These are phyloP conservation scores for Maudiozyma bulderi DNA, from an alignment of 805 yeast species.

Conservation along the genomic window DNA sequence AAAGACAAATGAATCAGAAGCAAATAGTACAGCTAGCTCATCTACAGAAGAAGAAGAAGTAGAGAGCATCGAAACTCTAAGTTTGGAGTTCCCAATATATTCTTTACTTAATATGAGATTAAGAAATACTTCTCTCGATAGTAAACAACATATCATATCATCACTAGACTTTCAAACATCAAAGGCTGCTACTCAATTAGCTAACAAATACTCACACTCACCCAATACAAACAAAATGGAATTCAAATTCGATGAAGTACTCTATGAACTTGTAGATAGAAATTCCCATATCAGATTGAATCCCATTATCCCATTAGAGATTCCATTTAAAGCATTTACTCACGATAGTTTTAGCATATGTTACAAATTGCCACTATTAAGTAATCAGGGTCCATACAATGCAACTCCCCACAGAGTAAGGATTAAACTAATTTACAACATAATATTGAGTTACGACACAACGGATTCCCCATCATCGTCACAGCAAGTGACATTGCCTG, in stretches of 20 bases:
- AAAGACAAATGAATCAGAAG: not conserved
- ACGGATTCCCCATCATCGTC: not conserved
- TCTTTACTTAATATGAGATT: conserved; percentile 26
- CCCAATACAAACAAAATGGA: not conserved
- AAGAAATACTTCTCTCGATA: conserved; percentile 17
- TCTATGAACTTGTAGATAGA: conserved; percentile 16
- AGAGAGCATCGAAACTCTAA: not conserved
- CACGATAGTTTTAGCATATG: conserved; percentile 23
- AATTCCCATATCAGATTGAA: conserved; percentile 13
- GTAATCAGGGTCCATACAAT: not conserved
- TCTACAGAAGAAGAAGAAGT: not conserved
- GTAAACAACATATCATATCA: conserved; percentile 18
- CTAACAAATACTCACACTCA: conserved; percentile 3
- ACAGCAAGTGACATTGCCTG: conserved; percentile 5
- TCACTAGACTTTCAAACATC: conserved; percentile 28
- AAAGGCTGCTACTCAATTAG: conserved; percentile 16
- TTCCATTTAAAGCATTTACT: conserved; percentile 15
- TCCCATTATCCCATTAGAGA: conserved; percentile 15
- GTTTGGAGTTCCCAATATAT: conserved; percentile 22
- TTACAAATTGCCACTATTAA: conserved; percentile 18
- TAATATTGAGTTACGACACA: conserved; percentile 1
- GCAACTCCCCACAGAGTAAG: conserved; percentile 17
- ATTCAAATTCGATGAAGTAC: conserved; percentile 10
- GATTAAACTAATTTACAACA: conserved; percentile 15
- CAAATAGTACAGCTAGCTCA: not conserved